A percentile compares a stretch with the other conserved stretches of the same genome.
phyloP scores from a whole-genome alignment of 1,139 yeast genomes.

The Pichia sp. region DNA sequence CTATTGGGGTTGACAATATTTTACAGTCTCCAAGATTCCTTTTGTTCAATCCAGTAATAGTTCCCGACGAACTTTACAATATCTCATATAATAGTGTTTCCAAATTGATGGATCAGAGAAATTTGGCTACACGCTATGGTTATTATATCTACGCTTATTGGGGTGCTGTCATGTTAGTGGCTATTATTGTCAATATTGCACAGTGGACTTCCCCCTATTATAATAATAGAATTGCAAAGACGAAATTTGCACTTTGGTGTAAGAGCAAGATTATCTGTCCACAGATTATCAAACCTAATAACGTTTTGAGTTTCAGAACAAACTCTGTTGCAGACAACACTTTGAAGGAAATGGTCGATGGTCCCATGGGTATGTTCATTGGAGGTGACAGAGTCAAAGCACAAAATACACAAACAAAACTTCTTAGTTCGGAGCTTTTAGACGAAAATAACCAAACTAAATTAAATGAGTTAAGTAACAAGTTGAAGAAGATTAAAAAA shows the following conservation, averaged over 20 bases:
- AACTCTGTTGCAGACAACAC: constrained; percentile 1
- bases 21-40: constrained; percentile 14
- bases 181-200: constrained; percentile 26
- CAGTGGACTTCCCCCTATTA: constrained; percentile 34
- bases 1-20: constrained; percentile 13
- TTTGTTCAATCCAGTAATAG: constrained; percentile 27
- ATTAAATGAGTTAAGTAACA: neutral
- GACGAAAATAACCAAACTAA: constrained; percentile 1
- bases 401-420: constrained; percentile 9
- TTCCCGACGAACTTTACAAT: constrained; percentile 24
- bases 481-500: constrained; percentile 2
- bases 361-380: constrained; percentile 17
- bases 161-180: constrained; percentile 27
- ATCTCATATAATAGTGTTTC: constrained; percentile 29
- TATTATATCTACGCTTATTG: constrained; percentile 30
- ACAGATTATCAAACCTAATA: constrained; percentile 26
- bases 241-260: constrained; percentile 27
- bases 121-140: constrained; percentile 32
- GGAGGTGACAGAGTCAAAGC: constrained; percentile 5
- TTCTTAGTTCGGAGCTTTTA: neutral
- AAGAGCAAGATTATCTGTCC: constrained; percentile 33
- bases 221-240: constrained; percentile 23
- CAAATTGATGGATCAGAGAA: constrained; percentile 29
- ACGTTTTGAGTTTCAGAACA: constrained; percentile 3
- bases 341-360: constrained; percentile 7